Conservation (phyloP, 2,329 filamentous ascomycete species). For the Neonectria hederae region DNA sequence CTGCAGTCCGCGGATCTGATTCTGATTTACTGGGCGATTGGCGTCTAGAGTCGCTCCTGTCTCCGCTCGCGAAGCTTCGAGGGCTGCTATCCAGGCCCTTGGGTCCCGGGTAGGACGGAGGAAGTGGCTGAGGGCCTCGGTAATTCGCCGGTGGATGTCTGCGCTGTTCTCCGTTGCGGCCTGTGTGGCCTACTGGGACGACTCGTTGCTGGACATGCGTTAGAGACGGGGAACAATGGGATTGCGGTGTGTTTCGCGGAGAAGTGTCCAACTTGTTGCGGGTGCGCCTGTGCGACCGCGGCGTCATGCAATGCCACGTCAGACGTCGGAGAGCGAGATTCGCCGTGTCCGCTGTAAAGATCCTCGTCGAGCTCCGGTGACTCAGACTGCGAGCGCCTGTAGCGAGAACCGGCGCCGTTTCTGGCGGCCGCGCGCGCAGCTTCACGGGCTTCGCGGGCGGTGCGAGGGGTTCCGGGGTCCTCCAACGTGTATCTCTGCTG, state of each 20-base stretch:
- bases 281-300: constrained; percentile 42
- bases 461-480: constrained; percentile 25
- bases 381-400: constrained; percentile 37
- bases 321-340: constrained; percentile 41
- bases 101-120: background rate
- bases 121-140: constrained; percentile 23
- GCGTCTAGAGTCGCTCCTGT: background rate
- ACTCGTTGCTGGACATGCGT: constrained; percentile 37
- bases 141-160: constrained; percentile 21
- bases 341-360: constrained; percentile 35
- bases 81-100: background rate
- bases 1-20: too few relatives aligned
- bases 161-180: constrained; percentile 35
- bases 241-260: background rate
- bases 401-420: constrained; percentile 35
- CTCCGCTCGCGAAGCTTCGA: background rate
- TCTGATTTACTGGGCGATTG: background rate
- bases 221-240: constrained; percentile 5
- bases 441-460: constrained; percentile 39
- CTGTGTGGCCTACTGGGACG: constrained; percentile 33
- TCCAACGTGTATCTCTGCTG: background rate
- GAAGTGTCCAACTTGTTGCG: constrained; percentile 34
- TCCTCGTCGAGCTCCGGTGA: constrained; percentile 38
- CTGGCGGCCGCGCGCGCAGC: constrained; percentile 33
- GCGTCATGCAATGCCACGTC: constrained; percentile 43